phyloP scores from a whole-genome alignment of 2,329 filamentous ascomycete species.

The Aureobasidium lini region DNA sequence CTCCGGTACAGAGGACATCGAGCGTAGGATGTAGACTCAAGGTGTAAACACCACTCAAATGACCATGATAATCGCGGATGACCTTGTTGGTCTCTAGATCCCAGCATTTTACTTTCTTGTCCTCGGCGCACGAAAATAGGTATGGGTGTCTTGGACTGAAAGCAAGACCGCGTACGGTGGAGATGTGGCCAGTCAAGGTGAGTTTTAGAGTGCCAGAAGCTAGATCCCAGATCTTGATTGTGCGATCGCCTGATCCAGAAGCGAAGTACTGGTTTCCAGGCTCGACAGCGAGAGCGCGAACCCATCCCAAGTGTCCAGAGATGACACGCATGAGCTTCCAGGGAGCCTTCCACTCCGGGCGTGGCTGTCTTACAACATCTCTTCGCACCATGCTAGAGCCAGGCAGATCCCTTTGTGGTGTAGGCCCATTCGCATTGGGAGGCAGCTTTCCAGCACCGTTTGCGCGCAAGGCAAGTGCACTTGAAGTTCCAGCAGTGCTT shows the following conservation, averaged over 20 bases:
- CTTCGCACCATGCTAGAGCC: constrained; percentile 52
- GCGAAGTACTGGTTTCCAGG: constrained; percentile 98
- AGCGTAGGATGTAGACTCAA: constrained; percentile 88
- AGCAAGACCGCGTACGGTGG: constrained; percentile 82
- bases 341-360: constrained; percentile 92
- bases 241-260: constrained; percentile 87
- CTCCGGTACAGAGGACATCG: constrained; percentile 89
- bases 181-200: constrained; percentile 90
- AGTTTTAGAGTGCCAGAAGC: constrained; percentile 77
- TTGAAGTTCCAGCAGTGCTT: constrained; percentile 41
- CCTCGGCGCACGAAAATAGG: constrained; percentile 93
- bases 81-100: constrained; percentile 99
- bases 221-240: constrained; percentile 98
- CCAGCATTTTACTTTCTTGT: constrained; percentile 99
- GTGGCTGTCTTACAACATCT: constrained; percentile 58
- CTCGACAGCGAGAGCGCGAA: constrained; percentile 80
- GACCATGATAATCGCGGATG: constrained; percentile 91
- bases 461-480: constrained; percentile 49
- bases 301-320: constrained; percentile 93
- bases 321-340: constrained; percentile 99
- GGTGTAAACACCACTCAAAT: constrained; percentile 92
- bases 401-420: constrained; percentile 42
- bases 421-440: constrained; percentile 50
- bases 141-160: constrained; percentile 93
- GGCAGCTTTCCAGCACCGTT: constrained; percentile 38